phyloP scores from a whole-genome alignment of 257 asterid genomes.

The Leptodermis oblonga region DNA sequence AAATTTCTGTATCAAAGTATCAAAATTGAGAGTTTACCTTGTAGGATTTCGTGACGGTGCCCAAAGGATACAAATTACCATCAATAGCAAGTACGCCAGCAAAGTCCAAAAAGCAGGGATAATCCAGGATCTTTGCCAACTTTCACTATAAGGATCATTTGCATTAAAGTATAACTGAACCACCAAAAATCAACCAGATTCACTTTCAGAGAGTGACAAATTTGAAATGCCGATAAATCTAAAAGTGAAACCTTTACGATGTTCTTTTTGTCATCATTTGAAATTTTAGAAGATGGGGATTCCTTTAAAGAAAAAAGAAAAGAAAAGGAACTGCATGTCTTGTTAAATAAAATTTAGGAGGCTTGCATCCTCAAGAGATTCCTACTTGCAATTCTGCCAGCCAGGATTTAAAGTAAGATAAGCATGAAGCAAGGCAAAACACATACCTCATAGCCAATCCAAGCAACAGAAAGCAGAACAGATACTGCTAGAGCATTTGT shows the following conservation, averaged over 20 bases:
- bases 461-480: slow-evolving; percentile 83
- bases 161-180: slow-evolving; percentile 88
- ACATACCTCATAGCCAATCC: slow-evolving; percentile 96
- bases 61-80: slow-evolving; percentile 75
- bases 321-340: neutral
- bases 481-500: slow-evolving; percentile 83
- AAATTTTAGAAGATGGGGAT: neutral
- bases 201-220: neutral
- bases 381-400: neutral
- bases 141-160: slow-evolving; percentile 83
- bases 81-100: slow-evolving; percentile 69
- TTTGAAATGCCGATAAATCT: neutral
- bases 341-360: neutral
- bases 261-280: neutral
- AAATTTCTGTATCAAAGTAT: neutral
- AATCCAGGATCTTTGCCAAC: slow-evolving; percentile 95
- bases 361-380: neutral
- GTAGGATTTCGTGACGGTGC: slow-evolving; percentile 94
- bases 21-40: slow-evolving; percentile 41
- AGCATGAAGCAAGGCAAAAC: neutral
- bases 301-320: neutral
- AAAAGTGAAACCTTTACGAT: neutral
- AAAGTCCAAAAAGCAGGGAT: slow-evolving; percentile 93
- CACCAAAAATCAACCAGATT: slow-evolving; percentile 18
- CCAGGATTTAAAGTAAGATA: neutral